phyloP scores from a whole-genome alignment of 768 basidiomycete genomes.

The Suillus lakei region DNA sequence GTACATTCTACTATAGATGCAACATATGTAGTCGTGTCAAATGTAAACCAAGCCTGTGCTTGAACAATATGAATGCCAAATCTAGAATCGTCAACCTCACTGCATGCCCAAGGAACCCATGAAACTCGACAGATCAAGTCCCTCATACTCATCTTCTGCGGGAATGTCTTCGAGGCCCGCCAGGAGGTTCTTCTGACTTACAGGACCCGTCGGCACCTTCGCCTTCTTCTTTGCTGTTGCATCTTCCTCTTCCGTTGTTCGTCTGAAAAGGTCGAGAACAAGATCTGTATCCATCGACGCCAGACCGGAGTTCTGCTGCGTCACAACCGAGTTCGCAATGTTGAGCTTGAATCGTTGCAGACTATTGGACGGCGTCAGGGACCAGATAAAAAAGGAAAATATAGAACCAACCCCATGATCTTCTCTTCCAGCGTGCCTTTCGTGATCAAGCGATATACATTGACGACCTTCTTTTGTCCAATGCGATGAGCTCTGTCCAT shows the following conservation, averaged over 20 bases:
- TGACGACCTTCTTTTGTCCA: conserved; percentile 98
- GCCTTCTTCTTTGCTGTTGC: conserved; percentile 53
- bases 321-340: conserved; percentile 95
- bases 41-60: conserved; percentile 17
- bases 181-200: conserved; percentile 82
- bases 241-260: conserved; percentile 79
- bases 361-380: conserved; percentile 34
- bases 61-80: conserved; percentile 22
- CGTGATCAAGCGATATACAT: conserved; percentile 96
- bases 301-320: conserved; percentile 94
- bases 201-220: conserved; percentile 58
- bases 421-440: conserved; percentile 98
- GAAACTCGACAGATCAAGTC: conserved; percentile 84
- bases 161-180: conserved; percentile 92
- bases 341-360: conserved; percentile 99
- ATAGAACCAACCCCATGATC: conserved; percentile 89
- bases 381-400: neutral
- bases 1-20: conserved; percentile 41
- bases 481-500: conserved; percentile 99
- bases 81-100: conserved; percentile 24
- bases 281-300: conserved; percentile 97
- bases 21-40: conserved; percentile 32
- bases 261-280: conserved; percentile 91
- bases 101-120: conserved; percentile 77
- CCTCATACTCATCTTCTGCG: conserved; percentile 90